Percentiles rank a stretch among this genome's conserved stretches.
These are phyloP conservation scores for Citropsis articulata DNA, from an alignment of 345 rosid genomes.

Conservation along the genomic window DNA sequence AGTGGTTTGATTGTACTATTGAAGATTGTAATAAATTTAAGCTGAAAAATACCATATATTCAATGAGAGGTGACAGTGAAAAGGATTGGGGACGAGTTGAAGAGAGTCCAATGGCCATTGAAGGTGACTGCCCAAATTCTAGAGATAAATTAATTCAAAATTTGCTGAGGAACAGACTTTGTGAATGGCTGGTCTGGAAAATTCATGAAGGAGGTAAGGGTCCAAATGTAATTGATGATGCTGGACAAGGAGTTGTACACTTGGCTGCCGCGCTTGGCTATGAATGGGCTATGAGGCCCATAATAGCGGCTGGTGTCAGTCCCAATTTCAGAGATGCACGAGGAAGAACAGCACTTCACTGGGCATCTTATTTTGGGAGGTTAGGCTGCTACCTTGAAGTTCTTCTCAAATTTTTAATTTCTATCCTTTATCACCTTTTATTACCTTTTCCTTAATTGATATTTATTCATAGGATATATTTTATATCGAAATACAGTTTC, in stretches of 20 bases:
- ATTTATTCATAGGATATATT: not conserved
- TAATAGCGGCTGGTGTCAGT: constrained; percentile 47
- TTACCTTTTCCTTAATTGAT: not conserved
- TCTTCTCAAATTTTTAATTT: not conserved
- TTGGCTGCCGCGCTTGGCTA: constrained; percentile 66
- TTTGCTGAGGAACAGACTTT: constrained; percentile 48
- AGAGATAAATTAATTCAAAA: constrained; percentile 39
- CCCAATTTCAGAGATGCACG: constrained; percentile 56
- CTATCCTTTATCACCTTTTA: not conserved
- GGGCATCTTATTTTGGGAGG: constrained; percentile 76
- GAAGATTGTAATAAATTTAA: constrained; percentile 41
- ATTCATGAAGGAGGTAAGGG: constrained; percentile 52
- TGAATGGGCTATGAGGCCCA: constrained; percentile 51
- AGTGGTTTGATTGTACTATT: constrained; percentile 30
- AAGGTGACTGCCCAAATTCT: constrained; percentile 11
- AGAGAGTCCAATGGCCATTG: constrained; percentile 8
- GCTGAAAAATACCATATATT: constrained; percentile 32
- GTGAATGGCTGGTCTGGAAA: constrained; percentile 49
- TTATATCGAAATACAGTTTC: not conserved
- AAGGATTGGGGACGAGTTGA: constrained; percentile 16
- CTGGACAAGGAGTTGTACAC: constrained; percentile 65
- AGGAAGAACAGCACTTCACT: constrained; percentile 66
- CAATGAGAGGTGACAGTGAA: constrained; percentile 10
- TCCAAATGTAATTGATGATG: constrained; percentile 41
- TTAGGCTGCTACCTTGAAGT: constrained; percentile 16